phyloP scores from a whole-genome alignment of 495 filamentous ascomycete species.

The Rostrohypoxylon terebratum region DNA sequence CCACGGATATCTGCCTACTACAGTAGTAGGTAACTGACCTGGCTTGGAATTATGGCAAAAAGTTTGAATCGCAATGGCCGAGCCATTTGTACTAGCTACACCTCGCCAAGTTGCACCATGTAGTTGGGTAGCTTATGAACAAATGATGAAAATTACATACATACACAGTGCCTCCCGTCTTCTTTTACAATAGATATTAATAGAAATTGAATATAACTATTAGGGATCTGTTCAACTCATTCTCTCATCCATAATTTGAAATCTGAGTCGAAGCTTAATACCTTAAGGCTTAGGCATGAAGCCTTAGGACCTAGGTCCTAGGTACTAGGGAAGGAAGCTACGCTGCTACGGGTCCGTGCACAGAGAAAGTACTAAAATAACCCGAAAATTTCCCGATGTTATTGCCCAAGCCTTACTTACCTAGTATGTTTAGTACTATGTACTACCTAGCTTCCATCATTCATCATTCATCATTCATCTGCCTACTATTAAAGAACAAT shows the following conservation, averaged over 20 bases:
- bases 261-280: too few species aligned
- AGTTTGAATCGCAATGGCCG: not conserved
- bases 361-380: constrained; percentile 6
- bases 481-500: not conserved
- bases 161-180: not conserved
- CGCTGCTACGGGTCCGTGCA: not conserved
- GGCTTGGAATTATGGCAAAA: not conserved
- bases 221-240: too few species aligned
- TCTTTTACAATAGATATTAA: not conserved
- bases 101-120: too few species aligned
- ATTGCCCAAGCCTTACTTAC: constrained; percentile 22
- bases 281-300: not conserved
- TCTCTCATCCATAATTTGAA: too few species aligned
- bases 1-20: too few species aligned
- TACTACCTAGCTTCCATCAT: too few species aligned
- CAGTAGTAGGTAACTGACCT: not conserved
- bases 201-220: too few species aligned
- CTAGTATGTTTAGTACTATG: too few species aligned
- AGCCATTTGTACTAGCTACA: not conserved
- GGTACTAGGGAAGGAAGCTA: too few species aligned
- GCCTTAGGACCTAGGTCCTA: not conserved
- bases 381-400: constrained; percentile 36
- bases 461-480: not conserved
- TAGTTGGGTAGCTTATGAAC: not conserved
- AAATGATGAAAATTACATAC: not conserved